phyloP scores from a whole-genome alignment of 352 stramenopile genomes.

The Elongisporangium anandrum region DNA sequence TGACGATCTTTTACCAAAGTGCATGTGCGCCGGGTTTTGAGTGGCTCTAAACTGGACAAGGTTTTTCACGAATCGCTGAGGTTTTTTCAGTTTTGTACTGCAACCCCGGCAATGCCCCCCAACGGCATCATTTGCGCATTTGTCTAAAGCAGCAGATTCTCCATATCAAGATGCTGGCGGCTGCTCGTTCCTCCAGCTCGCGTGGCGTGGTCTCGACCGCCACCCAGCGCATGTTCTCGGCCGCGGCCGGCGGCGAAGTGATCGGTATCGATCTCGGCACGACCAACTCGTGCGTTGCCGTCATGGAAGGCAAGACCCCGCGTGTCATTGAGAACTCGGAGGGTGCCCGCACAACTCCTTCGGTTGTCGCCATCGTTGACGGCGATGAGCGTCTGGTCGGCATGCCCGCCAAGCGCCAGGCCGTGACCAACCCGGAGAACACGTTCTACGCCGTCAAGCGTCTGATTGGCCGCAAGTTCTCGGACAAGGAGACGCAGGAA shows the following conservation, averaged over 20 bases:
- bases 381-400: constrained; percentile 94
- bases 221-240: constrained; percentile 48
- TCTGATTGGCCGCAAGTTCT: constrained; percentile 93
- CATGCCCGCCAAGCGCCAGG: constrained; percentile 93
- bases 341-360: constrained; percentile 94
- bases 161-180: constrained; percentile 16
- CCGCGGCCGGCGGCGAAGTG: constrained; percentile 37
- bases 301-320: constrained; percentile 74
- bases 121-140: constrained; percentile 18
- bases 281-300: constrained; percentile 93
- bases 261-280: constrained; percentile 99
- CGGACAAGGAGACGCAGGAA: constrained; percentile 92
- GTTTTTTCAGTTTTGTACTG: constrained; percentile 2
- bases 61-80: constrained; percentile 4
- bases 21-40: constrained; percentile 1
- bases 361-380: constrained; percentile 94
- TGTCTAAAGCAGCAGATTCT: background rate
- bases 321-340: constrained; percentile 98
- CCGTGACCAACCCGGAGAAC: constrained; percentile 98
- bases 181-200: constrained; percentile 17
- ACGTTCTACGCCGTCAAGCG: constrained; percentile 98
- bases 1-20: constrained; percentile 2
- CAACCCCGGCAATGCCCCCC: background rate
- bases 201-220: constrained; percentile 14
- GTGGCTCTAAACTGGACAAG: constrained; percentile 6